Base-by-base conservation (phyloP, 169 alveolate species). In the Babesia sp. region DNA sequence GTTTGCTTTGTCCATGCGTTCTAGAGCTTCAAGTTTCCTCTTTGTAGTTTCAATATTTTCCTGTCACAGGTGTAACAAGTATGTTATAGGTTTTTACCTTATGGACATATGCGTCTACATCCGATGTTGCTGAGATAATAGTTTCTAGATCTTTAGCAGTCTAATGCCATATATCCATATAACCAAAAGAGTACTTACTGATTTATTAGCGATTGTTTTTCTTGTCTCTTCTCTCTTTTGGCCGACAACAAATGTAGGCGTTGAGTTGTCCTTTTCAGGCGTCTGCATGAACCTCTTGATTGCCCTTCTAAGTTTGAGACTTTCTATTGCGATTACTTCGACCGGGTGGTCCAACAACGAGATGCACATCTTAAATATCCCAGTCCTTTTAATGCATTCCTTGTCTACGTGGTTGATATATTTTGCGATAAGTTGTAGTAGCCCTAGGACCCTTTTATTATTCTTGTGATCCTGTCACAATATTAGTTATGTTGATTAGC, bases 321-420 rank as follows among this genome's bases (percentile, higher is more conserved):
- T 71, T 18, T 69, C 73, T 42, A 79, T 53, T 7, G 87, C 87
- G 16, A 79, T 56, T 2, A 31, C 55, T 14, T 79, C 87, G 22
- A 57, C 50, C 6, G 87, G 87, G 48, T 79, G 87, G 31, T 79
- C 87, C 26, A 79, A 60, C 4, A 79, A 61, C 28, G 18, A 7
- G 18, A 42, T 33, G 54, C 87, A 79, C 20, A 46, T 50, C n/a
- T 70, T 69, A 39, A 60, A 14, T 6, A 79, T 58, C 34, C 53
- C 42, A n/a, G 60, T 44, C 22, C 31, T 70, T 29, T 26, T 16
- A 28, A 60, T 41, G 20, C 34, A 44, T 1, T 79, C 87, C 20
- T 44, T 29, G n/a, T 53, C 44, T 18, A 69, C 55, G 14, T 68
- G 29, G 22, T 42, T 22, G 14, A 79, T 41, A 28, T 55, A 31